These are phyloP conservation scores for Cryphonectria carpinicola DNA, from an alignment of 2,329 filamentous ascomycete species.

Conservation along the genomic window DNA sequence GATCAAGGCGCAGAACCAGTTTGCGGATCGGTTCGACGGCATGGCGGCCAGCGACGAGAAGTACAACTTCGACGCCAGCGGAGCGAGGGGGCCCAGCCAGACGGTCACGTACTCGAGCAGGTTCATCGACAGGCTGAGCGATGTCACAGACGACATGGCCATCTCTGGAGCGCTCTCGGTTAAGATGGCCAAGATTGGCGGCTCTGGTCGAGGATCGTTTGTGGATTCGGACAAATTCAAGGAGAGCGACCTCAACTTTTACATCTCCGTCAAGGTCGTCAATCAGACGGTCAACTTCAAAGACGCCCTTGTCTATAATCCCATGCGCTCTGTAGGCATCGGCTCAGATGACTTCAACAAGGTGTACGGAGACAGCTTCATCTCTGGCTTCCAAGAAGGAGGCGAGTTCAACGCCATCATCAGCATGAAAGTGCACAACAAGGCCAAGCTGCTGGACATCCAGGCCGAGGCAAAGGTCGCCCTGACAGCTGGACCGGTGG, in stretches of 20 bases:
- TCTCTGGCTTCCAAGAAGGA: slow-evolving; percentile 8
- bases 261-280: slow-evolving; percentile 7
- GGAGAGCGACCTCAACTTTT: slow-evolving; percentile 11
- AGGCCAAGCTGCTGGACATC: slow-evolving; percentile 7
- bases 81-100: not conserved
- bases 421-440: slow-evolving; percentile 10
- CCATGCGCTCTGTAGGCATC: slow-evolving; percentile 5
- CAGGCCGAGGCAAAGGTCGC: slow-evolving; percentile 6
- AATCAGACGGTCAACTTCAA: slow-evolving; percentile 10
- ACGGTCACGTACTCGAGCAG: slow-evolving; percentile 8
- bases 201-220: slow-evolving; percentile 2
- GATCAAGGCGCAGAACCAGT: slow-evolving; percentile 4
- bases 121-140: slow-evolving; percentile 7
- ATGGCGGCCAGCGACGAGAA: not conserved
- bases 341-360: slow-evolving; percentile 8
- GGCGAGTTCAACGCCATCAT: slow-evolving; percentile 12
- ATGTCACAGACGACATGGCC: slow-evolving; percentile 6
- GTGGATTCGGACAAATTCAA: slow-evolving; percentile 12
- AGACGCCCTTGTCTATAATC: slow-evolving; percentile 7
- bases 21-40: slow-evolving; percentile 7
- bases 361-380: slow-evolving; percentile 7
- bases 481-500: not conserved
- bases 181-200: slow-evolving; percentile 13
- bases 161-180: slow-evolving; percentile 2
- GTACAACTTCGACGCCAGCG: slow-evolving; percentile 5